phyloP scores from a whole-genome alignment of 176 grass and related monocot species.

The Triticum monococcum region DNA sequence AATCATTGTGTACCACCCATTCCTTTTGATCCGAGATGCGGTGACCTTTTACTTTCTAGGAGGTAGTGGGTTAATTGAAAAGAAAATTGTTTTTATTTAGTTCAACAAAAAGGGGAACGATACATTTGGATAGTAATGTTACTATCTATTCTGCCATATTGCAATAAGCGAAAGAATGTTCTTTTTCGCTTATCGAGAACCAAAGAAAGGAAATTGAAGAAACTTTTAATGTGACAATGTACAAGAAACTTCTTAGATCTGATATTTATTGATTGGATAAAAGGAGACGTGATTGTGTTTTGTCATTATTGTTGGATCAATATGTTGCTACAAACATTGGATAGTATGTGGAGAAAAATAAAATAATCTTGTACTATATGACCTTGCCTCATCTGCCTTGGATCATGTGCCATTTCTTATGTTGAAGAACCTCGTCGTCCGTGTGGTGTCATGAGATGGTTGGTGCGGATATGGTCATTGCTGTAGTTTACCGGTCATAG shows the following conservation, averaged over 20 bases:
- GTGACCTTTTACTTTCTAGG: neutral
- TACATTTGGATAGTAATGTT: neutral
- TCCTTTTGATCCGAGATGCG: neutral
- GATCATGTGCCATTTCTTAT: too few relatives aligned
- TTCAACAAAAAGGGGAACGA: neutral
- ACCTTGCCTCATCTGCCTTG: neutral
- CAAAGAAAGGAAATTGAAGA: neutral
- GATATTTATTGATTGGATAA: neutral
- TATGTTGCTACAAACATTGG: neutral
- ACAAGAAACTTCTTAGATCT: neutral
- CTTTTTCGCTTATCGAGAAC: neutral
- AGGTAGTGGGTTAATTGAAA: neutral
- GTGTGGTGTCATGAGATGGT: too few relatives aligned
- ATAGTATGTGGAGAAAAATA: neutral
- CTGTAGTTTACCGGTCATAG: too few relatives aligned
- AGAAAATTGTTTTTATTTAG: neutral
- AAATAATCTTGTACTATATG: neutral
- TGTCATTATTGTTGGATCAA: neutral
- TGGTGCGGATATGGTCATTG: too few relatives aligned
- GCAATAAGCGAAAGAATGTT: neutral
- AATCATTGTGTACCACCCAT: neutral
- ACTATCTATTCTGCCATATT: neutral
- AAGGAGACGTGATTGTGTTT: neutral
- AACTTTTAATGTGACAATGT: neutral
- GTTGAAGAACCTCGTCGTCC: too few relatives aligned